Conservation (phyloP, 2,329 filamentous ascomycete genomes). For the Drechslerella dactyloides region DNA sequence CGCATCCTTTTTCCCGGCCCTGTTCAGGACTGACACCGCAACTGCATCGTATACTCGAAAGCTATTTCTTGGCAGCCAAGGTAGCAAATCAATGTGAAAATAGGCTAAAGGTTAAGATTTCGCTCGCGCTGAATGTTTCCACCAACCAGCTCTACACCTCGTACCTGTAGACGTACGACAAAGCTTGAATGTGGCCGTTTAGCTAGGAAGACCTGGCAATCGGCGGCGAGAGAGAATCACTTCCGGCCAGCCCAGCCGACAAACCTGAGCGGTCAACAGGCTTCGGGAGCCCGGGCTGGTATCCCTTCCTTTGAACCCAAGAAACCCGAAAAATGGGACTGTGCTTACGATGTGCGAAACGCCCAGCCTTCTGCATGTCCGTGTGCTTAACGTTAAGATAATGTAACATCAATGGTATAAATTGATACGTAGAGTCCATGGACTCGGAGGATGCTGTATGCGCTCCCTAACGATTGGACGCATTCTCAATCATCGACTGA, state of each 20-base stretch:
- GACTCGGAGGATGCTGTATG: no score
- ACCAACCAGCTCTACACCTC: conserved; percentile 30
- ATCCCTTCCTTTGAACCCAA: not conserved
- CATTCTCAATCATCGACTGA: no score
- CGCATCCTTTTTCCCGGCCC: no score
- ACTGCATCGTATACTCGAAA: no score
- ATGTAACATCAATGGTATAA: no score
- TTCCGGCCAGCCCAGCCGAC: not conserved
- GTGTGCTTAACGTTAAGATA: no score
- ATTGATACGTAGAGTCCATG: not conserved
- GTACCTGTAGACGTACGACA: no score
- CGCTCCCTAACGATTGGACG: no score
- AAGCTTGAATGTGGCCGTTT: not conserved
- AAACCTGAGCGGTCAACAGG: not conserved
- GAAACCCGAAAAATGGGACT: no score
- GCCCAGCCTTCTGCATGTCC: not conserved
- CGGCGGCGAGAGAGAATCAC: not conserved
- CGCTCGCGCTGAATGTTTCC: conserved; percentile 12
- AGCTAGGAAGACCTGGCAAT: not conserved
- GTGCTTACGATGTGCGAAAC: no score
- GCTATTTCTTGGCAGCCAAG: not conserved
- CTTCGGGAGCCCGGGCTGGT: not conserved
- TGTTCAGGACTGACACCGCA: no score
- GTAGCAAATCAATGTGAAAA: not conserved
- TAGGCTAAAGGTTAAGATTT: not conserved